Evolutionary conservation across 176 grass and related monocot genomes (phyloP).

Genomic region (Poa annua): DNA sequence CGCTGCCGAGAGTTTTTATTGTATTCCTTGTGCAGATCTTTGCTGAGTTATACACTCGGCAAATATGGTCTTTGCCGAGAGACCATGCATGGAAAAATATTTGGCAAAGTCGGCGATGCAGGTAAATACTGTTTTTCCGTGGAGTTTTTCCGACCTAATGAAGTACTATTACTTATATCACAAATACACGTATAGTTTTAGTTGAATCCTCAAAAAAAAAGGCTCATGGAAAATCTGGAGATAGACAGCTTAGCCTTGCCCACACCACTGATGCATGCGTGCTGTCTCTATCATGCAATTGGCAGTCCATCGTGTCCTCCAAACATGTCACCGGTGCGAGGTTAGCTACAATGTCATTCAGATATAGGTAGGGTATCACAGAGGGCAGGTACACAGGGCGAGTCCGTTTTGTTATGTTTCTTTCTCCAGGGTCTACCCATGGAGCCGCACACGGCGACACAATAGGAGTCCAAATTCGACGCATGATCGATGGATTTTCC

Average conservation of each 20-base stretch:
- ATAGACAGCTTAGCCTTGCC: neutral
- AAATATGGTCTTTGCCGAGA: no score
- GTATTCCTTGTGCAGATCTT: no score
- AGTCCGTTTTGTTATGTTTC: neutral
- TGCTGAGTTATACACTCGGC: no score
- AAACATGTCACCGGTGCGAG: conserved; percentile 33
- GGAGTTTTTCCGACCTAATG: no score
- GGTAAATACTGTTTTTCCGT: no score
- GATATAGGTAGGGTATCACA: conserved; percentile 37
- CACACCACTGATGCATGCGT: no score
- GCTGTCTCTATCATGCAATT: conserved; percentile 12
- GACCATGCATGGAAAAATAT: no score
- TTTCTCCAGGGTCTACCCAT: neutral
- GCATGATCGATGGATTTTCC: conserved; percentile 19
- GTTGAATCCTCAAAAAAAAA: neutral
- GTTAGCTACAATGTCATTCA: conserved; percentile 53
- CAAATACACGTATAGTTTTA: no score
- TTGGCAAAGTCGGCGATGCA: no score
- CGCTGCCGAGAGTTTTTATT: no score
- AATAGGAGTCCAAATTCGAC: conserved; percentile 23
- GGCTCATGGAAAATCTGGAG: neutral
- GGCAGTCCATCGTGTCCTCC: neutral
- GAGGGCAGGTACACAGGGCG: neutral
- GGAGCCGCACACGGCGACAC: neutral
- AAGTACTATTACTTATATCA: no score